Base-by-base conservation (phyloP, 2,329 filamentous ascomycete genomes). In the Ilyonectria robusta region DNA sequence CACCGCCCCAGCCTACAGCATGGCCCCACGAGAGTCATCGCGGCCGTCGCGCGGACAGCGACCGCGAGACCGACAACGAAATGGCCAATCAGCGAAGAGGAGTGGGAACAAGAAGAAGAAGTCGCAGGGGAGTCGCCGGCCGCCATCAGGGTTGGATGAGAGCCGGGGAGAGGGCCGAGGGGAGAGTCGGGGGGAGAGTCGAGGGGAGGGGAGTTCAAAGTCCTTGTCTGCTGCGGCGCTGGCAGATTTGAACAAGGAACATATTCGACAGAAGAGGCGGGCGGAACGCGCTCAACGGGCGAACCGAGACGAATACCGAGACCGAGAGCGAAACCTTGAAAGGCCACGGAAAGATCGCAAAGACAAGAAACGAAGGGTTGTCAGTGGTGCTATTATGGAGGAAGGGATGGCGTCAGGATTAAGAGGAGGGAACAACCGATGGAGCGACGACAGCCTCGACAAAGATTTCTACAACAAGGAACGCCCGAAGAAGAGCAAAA, bases 371-470 rank as follows among this genome's bases (percentile, higher is more conserved):
- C 85, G 85, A 63, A 83, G 92, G 67, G 84, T 93, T n/a, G 90
- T 92, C 21, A 94, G 92, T 69, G 92, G 91, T 21, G 90, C 90
- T 0, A 81, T 92, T 19, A 82, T 92, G 72, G 92, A 94, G 75
- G 92, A 94, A 77, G 92, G 91, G 0, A 80, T 83, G n/a, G 80
- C 79, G 7, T 79, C 79, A 6, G 79, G 77, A 2, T 59, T 87
- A 6, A 78, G 85, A 66, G 85, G 86, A 6, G 85, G 85, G 4
- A 63, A 19, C 3, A 82, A 81, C 21, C 77, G 75, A 15, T 78
- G 78, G 72, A 81, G 78, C 57, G 77, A 79, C 2, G 76, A 87
- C 75, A 83, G 86, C 74, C 78, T 82, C 75, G 81, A 87, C 78
- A 81, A 86, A 79, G 80, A 86, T 76, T 80, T 76, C 65, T 83